Base-by-base conservation (phyloP, 805 yeast genomes). In the Kazachstania viticola region DNA sequence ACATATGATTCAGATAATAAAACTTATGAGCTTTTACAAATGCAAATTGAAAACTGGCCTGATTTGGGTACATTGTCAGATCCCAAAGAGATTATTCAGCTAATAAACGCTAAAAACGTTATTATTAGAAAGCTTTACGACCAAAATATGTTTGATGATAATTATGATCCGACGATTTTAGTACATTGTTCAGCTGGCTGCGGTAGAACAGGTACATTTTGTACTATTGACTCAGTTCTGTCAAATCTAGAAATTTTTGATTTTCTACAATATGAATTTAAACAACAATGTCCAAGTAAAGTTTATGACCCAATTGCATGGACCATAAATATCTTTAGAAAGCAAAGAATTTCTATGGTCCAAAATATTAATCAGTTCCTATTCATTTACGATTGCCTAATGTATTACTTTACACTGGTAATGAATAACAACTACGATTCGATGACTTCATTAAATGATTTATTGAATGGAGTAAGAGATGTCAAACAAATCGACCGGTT, bases 101-200 rank as follows among this genome's bases (percentile, higher is more conserved):
- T 74, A 16, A 66, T 74, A 19, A 58, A 60, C 30, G 45, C 75
- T 44, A 68, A 71, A 36, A 61, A 64, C 30, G 41, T 62, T 9
- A 49, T 73, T 13, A 54, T 66, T 28, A 41, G 54, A 22, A 37
- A 40, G n/a, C 36, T 53, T 16, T 36, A 33, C 16, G 32, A 27
- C 5, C 16, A 34, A 14, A 28, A 40, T 11, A 31, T 37, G n/a
- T 37, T 34, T 27, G 27, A 38, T 6, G 36, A 44, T 6, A 44
- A 28, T 41, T 60, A 50, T n/a, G 51, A 60, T 1, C 56, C 67
- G 1, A 80, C 83, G 15, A 66, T 75, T 5, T 51, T 84, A 28
- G 81, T 80, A 17, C 97, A 88, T 56, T 88, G 98, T 50, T 83
- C 95, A 5, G 97, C 97, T 1, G 98, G 98, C 0, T 85, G 94